A percentile compares a stretch with the other conserved stretches of the same genome.
These are phyloP conservation scores for Allium cepa DNA, from an alignment of 106 monocot species.

Conservation along the genomic window DNA sequence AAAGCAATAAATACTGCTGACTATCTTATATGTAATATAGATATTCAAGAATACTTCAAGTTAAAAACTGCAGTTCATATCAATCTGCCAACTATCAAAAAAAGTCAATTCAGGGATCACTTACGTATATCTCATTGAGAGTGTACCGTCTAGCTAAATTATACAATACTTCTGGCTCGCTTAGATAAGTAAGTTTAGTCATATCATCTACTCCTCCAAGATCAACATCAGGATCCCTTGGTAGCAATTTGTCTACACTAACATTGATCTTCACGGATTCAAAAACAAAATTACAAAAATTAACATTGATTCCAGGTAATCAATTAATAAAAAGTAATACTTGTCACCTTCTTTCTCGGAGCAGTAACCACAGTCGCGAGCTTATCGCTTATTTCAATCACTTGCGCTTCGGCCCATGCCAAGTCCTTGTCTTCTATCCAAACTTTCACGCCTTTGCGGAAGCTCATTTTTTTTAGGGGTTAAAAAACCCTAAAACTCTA, in stretches of 20 bases:
- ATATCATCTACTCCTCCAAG: constrained; percentile 71
- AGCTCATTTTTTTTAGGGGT: constrained; percentile 36
- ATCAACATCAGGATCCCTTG: constrained; percentile 54
- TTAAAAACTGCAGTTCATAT: not conserved
- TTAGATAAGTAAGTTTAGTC: constrained; percentile 65
- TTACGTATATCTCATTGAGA: constrained; percentile 69
- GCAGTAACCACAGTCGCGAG: constrained; percentile 26
- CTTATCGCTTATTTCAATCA: constrained; percentile 45
- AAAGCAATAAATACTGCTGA: no score
- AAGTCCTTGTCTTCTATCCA: constrained; percentile 75
- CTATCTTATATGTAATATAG: no score
- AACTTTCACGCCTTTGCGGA: constrained; percentile 64
- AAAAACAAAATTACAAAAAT: no score
- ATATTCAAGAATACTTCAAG: no score
- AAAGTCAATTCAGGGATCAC: not conserved
- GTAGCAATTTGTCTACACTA: constrained; percentile 35
- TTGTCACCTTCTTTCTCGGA: constrained; percentile 55
- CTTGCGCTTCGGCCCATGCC: constrained; percentile 72
- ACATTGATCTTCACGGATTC: constrained; percentile 25
- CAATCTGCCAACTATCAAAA: not conserved
- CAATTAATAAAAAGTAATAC: not conserved
- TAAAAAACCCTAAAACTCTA: constrained; percentile 12
- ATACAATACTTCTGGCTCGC: constrained; percentile 66
- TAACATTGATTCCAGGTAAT: not conserved
- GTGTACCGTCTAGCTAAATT: constrained; percentile 55